Percentiles rank a stretch among this genome's conserved stretches.
Conservation (phyloP, 2,329 filamentous ascomycete species). For the Blumeriella jaapii region DNA sequence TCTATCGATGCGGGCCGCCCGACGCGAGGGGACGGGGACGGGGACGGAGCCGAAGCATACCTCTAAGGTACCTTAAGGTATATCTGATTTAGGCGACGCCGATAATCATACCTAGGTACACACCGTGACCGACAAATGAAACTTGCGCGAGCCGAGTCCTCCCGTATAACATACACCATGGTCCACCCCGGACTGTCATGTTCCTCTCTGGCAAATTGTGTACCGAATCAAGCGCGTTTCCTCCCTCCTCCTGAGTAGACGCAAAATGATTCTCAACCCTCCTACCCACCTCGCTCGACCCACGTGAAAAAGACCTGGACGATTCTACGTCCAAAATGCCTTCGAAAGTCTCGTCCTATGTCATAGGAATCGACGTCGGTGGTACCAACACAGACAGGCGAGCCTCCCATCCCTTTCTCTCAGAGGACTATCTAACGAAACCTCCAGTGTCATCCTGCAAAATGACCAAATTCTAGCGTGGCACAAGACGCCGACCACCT, state of each 20-base stretch:
- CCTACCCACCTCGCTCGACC: conserved; percentile 4
- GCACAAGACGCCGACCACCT: conserved; percentile 37
- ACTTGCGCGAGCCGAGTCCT: too few relatives aligned
- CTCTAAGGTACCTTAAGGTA: too few relatives aligned
- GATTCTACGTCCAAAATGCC: conserved; percentile 9
- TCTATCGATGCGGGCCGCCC: too few relatives aligned
- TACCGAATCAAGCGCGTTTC: background rate
- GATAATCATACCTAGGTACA: too few relatives aligned
- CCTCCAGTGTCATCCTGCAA: conserved; percentile 18
- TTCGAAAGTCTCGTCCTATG: conserved; percentile 16
- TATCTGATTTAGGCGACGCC: conserved; percentile 13
- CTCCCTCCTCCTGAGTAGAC: background rate
- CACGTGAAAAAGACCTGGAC: conserved; percentile 2
- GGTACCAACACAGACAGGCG: conserved; percentile 42
- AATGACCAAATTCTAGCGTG: conserved; percentile 28
- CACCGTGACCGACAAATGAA: too few relatives aligned
- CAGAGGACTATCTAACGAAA: background rate
- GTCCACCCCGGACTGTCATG: conserved; percentile 1
- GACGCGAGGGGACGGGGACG: too few relatives aligned
- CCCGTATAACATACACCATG: too few relatives aligned
- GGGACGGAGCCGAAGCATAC: too few relatives aligned
- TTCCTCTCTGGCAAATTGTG: background rate
- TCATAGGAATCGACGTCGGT: conserved; percentile 40
- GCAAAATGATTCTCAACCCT: conserved; percentile 9
- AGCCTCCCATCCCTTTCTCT: background rate